These are phyloP conservation scores for Physocladia obscura DNA, from an alignment of 192 early-diverging fungal species.

Conservation along the genomic window DNA sequence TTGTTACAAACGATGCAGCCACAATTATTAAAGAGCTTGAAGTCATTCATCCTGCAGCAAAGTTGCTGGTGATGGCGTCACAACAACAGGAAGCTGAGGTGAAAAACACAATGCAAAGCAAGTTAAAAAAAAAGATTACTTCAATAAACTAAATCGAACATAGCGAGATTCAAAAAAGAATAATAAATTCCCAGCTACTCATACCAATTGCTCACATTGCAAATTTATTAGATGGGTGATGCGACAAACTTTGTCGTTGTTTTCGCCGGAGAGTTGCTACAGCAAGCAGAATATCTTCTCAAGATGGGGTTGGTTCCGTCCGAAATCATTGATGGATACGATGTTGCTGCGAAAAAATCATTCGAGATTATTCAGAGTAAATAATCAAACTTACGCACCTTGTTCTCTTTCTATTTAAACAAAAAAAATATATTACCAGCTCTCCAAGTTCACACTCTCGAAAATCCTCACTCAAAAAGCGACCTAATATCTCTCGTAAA, in stretches of 20 bases:
- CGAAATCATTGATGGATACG: slow-evolving; percentile 94
- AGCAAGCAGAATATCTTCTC: slow-evolving; percentile 88
- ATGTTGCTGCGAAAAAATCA: slow-evolving; percentile 80
- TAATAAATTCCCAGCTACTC: no score
- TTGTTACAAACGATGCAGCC: slow-evolving; percentile 98
- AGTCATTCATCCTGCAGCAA: slow-evolving; percentile 96
- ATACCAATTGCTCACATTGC: no score
- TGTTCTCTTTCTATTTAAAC: no score
- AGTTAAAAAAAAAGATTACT: no score
- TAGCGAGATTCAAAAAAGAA: no score
- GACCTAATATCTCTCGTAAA: slow-evolving; percentile 76
- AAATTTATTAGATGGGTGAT: slow-evolving; percentile 74
- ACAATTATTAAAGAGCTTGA: slow-evolving; percentile 97
- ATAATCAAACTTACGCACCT: no score
- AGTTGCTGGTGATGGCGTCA: slow-evolving; percentile 91
- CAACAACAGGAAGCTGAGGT: slow-evolving; percentile 97
- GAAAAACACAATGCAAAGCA: background rate
- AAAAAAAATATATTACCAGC: slow-evolving; percentile 48
- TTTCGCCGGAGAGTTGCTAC: slow-evolving; percentile 90
- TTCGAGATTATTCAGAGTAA: slow-evolving; percentile 78
- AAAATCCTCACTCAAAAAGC: slow-evolving; percentile 32
- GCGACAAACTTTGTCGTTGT: slow-evolving; percentile 94
- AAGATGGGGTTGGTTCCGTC: slow-evolving; percentile 93
- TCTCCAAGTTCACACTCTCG: slow-evolving; percentile 67
- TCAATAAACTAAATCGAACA: no score